A percentile compares a stretch with the other conserved stretches of the same genome.
phyloP scores from a whole-genome alignment of 2,329 filamentous ascomycete species.

The Verticillium dahliae region DNA sequence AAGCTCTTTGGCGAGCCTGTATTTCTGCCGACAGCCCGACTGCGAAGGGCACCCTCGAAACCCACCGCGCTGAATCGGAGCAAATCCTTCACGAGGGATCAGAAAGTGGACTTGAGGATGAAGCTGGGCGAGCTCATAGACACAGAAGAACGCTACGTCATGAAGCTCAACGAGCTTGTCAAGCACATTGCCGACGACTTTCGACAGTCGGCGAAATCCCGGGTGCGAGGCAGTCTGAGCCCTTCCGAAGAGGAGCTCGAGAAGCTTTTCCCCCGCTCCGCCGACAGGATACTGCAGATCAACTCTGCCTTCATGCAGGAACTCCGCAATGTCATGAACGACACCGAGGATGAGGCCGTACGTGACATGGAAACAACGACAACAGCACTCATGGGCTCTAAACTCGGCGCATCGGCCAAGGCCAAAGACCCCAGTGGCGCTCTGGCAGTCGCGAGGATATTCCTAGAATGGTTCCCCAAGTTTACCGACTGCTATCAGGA shows the following conservation, averaged over 20 bases:
- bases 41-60: conserved; percentile 81
- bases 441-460: conserved; percentile 68
- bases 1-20: conserved; percentile 76
- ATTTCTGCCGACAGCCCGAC: conserved; percentile 78
- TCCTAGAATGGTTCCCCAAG: conserved; percentile 87
- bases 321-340: conserved; percentile 70
- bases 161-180: conserved; percentile 78
- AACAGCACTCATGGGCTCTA: conserved; percentile 32
- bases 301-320: conserved; percentile 77
- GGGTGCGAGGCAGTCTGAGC: conserved; percentile 55
- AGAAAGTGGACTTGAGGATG: conserved; percentile 78
- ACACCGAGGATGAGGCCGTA: conserved; percentile 74
- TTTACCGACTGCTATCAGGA: conserved; percentile 89
- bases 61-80: conserved; percentile 73
- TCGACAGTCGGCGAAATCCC: conserved; percentile 58
- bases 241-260: conserved; percentile 67
- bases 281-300: conserved; percentile 73
- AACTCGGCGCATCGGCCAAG: conserved; percentile 35
- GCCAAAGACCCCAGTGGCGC: conserved; percentile 71
- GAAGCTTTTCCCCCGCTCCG: conserved; percentile 72
- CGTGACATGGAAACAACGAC: conserved; percentile 63
- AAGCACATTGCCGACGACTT: conserved; percentile 76
- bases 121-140: conserved; percentile 88
- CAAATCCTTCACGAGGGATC: conserved; percentile 69
- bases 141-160: conserved; percentile 90